A percentile compares a stretch with the other conserved stretches of the same genome.
Evolutionary conservation across 345 rosid species (phyloP).

Genomic region (Litchi chinensis): DNA sequence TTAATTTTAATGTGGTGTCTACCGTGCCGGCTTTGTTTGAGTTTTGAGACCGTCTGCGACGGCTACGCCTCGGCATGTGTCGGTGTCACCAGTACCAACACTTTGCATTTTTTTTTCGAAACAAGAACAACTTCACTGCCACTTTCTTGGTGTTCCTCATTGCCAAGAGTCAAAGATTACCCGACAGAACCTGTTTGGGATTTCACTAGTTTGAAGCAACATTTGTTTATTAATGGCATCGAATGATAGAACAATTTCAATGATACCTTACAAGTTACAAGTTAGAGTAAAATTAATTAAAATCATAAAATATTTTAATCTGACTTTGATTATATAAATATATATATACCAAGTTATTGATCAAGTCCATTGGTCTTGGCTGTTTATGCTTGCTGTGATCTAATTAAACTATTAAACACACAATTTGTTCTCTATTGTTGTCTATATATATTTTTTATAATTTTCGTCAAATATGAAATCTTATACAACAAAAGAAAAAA

Average conservation of each 20-base stretch:
- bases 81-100: not conserved
- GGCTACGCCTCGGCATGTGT: slow-evolving; percentile 32
- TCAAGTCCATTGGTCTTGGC: slow-evolving; percentile 17
- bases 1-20: slow-evolving; percentile 1
- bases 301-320: not conserved
- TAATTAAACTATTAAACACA: not conserved
- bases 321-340: not conserved
- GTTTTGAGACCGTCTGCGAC: slow-evolving; percentile 28
- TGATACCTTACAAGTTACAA: slow-evolving; percentile 1
- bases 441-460: not conserved
- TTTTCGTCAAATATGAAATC: not conserved
- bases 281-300: slow-evolving; percentile 12
- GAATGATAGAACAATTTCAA: not conserved
- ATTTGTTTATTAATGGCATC: not conserved
- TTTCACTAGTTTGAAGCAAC: slow-evolving; percentile 28
- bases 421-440: not conserved
- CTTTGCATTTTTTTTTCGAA: too few species aligned
- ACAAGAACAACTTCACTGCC: too few species aligned
- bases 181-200: slow-evolving; percentile 26
- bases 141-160: slow-evolving; percentile 11
- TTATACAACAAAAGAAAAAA: not conserved
- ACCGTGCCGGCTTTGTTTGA: slow-evolving; percentile 2
- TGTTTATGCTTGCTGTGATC: slow-evolving; percentile 7
- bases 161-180: slow-evolving; percentile 10
- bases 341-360: not conserved